Percentiles rank a stretch among this genome's conserved stretches.
Evolutionary conservation across 768 basidiomycete genomes (phyloP).

Genomic region (Leucocoprinus sp.): DNA sequence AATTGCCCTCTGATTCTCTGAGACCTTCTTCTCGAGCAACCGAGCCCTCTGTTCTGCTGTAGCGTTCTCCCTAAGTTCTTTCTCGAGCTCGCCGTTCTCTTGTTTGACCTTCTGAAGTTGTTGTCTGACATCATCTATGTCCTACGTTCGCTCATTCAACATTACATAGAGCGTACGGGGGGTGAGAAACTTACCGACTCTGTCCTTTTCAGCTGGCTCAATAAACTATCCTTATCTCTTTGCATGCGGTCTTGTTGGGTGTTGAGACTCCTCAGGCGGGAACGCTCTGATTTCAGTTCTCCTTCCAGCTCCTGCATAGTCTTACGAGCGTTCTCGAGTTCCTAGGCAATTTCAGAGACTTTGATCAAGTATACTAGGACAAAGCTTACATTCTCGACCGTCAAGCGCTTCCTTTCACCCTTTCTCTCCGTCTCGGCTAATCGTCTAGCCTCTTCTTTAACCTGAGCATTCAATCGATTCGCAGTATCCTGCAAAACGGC

Average conservation of each 20-base stretch:
- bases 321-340: slow-evolving; percentile 58
- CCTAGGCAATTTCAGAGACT: slow-evolving; percentile 32
- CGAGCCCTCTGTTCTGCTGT: slow-evolving; percentile 70
- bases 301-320: slow-evolving; percentile 63
- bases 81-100: slow-evolving; percentile 66
- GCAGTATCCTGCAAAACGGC: slow-evolving; percentile 65
- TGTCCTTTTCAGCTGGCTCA: slow-evolving; percentile 58
- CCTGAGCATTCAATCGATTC: slow-evolving; percentile 53
- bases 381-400: slow-evolving; percentile 47
- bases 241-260: slow-evolving; percentile 56
- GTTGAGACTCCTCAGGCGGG: slow-evolving; percentile 51
- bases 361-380: not conserved
- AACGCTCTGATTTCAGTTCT: slow-evolving; percentile 64
- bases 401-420: slow-evolving; percentile 38
- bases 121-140: slow-evolving; percentile 69
- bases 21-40: slow-evolving; percentile 55
- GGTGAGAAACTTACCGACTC: slow-evolving; percentile 48
- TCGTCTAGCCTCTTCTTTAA: slow-evolving; percentile 52
- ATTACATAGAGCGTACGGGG: not conserved
- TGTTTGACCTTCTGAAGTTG: slow-evolving; percentile 64
- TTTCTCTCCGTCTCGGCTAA: slow-evolving; percentile 45
- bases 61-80: slow-evolving; percentile 65
- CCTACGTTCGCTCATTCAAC: slow-evolving; percentile 31
- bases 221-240: slow-evolving; percentile 57
- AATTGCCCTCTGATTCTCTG: slow-evolving; percentile 63